Base-by-base conservation (phyloP, 768 basidiomycete species). In the Lanmaoa pseudosensibilis region DNA sequence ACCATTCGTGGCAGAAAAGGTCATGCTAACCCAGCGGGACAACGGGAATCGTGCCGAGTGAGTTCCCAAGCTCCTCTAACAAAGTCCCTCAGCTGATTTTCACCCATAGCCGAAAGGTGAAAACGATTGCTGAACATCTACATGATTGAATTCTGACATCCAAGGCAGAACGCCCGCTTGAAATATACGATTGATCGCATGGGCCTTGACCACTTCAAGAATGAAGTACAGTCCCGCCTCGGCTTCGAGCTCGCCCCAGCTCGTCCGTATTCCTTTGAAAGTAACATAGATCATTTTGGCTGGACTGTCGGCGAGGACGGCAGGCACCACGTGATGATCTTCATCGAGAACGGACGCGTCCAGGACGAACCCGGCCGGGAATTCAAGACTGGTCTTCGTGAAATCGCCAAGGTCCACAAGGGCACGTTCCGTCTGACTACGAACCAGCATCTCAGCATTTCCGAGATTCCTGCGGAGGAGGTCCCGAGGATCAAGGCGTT, bases 171-270 rank as follows among this genome's bases (percentile, higher is more conserved):
- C 57, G 92, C 90, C 39, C 88, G 95, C 52, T 79, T 98, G 56
- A 98, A 98, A 76, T 98, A 98, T 75, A 99, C 97, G 18, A 83
- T 99, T 65, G 97, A 99, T 74, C 87, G 93, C 44, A 90, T 98
- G 87, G 94, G 94, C 23, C 78, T 97, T 19, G 86, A 88, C 45
- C 78, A 71, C 50, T 99, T 96, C 83, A 92, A 88, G 69, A 83
- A 80, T 34, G 93, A 94, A 64, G 94, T 98, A 25, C 96, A 98
- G 79, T 82, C 85, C 58, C 87, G 86, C 18, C 84, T 96, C 16
- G 95, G 93, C 16, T 94, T 87, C 70, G 63, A 77, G 43, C 80
- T 99, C 13, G 78, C 75, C 43, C 87, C 93, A 18, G 84, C 86
- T 4, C 86, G 89, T 13, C 79, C 86, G 6, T 98, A 80, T 78